A percentile compares a stretch with the other conserved stretches of the same genome.
Evolutionary conservation across 139 green algal genomes (phyloP).

Genomic region (Coelastrella sp.): DNA sequence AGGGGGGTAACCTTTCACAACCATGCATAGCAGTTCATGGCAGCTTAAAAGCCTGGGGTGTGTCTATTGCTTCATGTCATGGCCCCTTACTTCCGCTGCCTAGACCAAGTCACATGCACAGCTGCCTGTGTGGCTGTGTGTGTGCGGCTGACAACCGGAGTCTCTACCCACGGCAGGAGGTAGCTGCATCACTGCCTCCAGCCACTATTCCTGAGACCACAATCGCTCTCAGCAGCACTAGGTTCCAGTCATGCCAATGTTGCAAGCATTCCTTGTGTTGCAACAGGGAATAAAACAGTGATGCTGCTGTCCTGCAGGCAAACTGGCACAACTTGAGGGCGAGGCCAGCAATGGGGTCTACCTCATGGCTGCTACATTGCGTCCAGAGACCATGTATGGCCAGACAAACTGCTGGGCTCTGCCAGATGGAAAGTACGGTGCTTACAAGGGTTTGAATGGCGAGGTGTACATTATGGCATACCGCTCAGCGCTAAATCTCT

Average conservation of each 20-base stretch:
- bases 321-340: slow-evolving; percentile 80
- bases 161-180: slow-evolving; percentile 18
- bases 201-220: not conserved
- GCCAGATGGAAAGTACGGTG: slow-evolving; percentile 95
- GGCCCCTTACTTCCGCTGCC: slow-evolving; percentile 44
- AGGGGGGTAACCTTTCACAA: too few species aligned
- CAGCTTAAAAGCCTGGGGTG: slow-evolving; percentile 28
- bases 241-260: too few species aligned
- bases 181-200: not conserved
- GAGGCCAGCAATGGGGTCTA: slow-evolving; percentile 74
- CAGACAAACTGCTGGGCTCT: slow-evolving; percentile 99
- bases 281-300: too few species aligned
- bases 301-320: slow-evolving; percentile 59
- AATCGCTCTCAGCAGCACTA: not conserved
- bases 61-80: not conserved
- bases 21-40: slow-evolving; percentile 7
- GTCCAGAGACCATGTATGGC: slow-evolving; percentile 99
- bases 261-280: too few species aligned
- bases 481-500: slow-evolving; percentile 93
- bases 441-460: slow-evolving; percentile 79
- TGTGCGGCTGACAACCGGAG: slow-evolving; percentile 13
- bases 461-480: slow-evolving; percentile 94
- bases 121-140: not conserved
- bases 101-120: slow-evolving; percentile 19
- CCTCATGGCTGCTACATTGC: slow-evolving; percentile 95